Evolutionary conservation across 2,329 filamentous ascomycete species (phyloP).

Genomic region (Pseudogymnoascus sp.): DNA sequence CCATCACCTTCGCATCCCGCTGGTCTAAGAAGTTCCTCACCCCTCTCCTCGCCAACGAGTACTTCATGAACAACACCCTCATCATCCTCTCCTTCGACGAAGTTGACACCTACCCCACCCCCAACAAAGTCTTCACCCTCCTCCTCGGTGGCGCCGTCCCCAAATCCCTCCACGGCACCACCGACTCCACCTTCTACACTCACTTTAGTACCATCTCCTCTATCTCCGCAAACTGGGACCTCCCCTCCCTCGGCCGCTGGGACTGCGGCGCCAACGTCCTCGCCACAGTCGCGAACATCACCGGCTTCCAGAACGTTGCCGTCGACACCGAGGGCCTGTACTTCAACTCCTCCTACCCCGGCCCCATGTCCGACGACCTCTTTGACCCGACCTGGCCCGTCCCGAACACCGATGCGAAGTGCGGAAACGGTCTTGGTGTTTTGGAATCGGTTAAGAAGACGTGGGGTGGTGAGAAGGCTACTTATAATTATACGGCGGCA

Average conservation of each 20-base stretch:
- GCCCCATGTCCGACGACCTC: constrained; percentile 24
- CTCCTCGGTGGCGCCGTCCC: constrained; percentile 48
- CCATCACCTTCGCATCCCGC: constrained; percentile 40
- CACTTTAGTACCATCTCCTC: constrained; percentile 37
- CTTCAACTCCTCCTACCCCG: constrained; percentile 37
- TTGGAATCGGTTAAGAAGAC: constrained; percentile 12
- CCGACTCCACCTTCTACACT: constrained; percentile 41
- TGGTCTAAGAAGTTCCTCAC: constrained; percentile 46
- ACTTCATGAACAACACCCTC: constrained; percentile 45
- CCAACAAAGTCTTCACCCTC: constrained; percentile 46
- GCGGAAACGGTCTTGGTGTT: constrained; percentile 13
- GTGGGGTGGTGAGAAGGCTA: constrained; percentile 14
- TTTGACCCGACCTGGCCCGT: constrained; percentile 17
- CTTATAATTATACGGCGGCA: constrained; percentile 16
- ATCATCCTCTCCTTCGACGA: constrained; percentile 52
- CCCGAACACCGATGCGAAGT: constrained; percentile 17
- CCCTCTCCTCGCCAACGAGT: constrained; percentile 41
- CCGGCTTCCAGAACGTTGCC: constrained; percentile 23
- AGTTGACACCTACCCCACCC: constrained; percentile 41
- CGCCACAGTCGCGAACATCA: constrained; percentile 22
- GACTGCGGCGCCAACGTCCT: constrained; percentile 34
- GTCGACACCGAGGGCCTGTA: constrained; percentile 28
- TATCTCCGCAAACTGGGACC: constrained; percentile 34
- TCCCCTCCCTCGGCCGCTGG: constrained; percentile 36
- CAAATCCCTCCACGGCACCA: constrained; percentile 36